These are phyloP conservation scores for Wallemia hederae DNA, from an alignment of 1,284 basidiomycete species.

Conservation along the genomic window DNA sequence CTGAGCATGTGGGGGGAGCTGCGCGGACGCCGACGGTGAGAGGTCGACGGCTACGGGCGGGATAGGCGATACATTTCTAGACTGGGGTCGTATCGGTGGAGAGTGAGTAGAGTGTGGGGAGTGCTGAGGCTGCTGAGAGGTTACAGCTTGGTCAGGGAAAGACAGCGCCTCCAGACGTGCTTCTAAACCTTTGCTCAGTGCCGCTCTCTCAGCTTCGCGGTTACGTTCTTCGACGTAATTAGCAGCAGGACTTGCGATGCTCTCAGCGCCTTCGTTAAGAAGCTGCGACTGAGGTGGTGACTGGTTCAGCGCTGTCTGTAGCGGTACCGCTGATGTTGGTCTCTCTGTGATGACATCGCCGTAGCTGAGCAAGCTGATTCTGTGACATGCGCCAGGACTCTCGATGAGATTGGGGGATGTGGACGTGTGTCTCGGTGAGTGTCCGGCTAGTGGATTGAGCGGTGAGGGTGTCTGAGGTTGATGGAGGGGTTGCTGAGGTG, in stretches of 20 bases:
- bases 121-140: too few relatives aligned
- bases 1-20: too few relatives aligned
- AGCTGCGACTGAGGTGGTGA: not conserved
- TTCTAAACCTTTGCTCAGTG: not conserved
- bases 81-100: not conserved
- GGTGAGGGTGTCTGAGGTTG: not conserved
- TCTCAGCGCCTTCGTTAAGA: not conserved
- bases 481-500: not conserved
- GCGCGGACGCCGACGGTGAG: not conserved
- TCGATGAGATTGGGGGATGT: not conserved
- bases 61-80: not conserved
- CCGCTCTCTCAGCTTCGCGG: not conserved
- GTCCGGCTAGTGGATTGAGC: not conserved
- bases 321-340: not conserved
- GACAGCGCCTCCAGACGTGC: not conserved
- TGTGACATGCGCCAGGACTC: not conserved
- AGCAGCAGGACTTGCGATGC: not conserved
- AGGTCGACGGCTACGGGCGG: not conserved
- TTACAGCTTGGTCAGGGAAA: not conserved
- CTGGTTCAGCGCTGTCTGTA: not conserved
- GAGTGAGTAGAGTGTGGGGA: not conserved
- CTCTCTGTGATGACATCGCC: not conserved
- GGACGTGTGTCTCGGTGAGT: not conserved
- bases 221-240: not conserved
- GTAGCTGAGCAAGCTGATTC: not conserved